Percentiles rank a stretch among this genome's conserved stretches.
Evolutionary conservation across 2,329 filamentous ascomycete species (phyloP).

Genomic region (Pseudopithomyces chartarum): DNA sequence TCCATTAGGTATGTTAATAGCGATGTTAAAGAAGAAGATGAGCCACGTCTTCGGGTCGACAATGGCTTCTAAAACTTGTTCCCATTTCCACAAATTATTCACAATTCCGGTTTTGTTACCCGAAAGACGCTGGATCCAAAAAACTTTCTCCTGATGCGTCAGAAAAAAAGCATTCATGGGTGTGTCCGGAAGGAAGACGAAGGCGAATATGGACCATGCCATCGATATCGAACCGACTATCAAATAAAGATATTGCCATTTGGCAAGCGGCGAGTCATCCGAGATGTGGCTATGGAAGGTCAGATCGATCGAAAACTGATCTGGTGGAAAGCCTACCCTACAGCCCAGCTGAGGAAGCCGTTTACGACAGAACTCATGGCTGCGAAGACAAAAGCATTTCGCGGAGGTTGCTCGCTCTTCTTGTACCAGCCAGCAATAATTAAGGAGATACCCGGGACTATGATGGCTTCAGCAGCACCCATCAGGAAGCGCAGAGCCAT

Average conservation of each 20-base stretch:
- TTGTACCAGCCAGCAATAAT: conserved; percentile 16
- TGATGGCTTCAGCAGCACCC: conserved; percentile 16
- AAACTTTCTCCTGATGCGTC: conserved; percentile 37
- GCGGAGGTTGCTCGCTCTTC: conserved; percentile 7
- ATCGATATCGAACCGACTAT: conserved; percentile 29
- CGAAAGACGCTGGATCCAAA: conserved; percentile 60
- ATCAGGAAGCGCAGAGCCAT: conserved; percentile 13
- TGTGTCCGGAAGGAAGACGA: conserved; percentile 21
- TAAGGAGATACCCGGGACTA: conserved; percentile 14
- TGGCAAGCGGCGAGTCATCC: conserved; percentile 1
- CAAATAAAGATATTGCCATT: conserved; percentile 22
- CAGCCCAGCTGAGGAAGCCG: conserved; percentile 8
- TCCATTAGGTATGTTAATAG: conserved; percentile 5
- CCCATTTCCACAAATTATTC: conserved; percentile 1
- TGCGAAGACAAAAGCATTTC: conserved; percentile 8
- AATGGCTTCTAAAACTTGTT: neutral
- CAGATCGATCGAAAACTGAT: conserved; percentile 58
- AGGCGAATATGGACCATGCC: conserved; percentile 19
- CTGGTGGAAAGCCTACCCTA: conserved; percentile 1
- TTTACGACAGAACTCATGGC: conserved; percentile 8
- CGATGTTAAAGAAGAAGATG: conserved; percentile 6
- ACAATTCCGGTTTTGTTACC: conserved; percentile 28
- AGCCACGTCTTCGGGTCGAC: conserved; percentile 6
- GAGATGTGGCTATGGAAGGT: conserved; percentile 38
- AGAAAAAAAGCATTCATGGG: conserved; percentile 21